Conservation (phyloP, 768 basidiomycete species). For the Boletus reticulatus region DNA sequence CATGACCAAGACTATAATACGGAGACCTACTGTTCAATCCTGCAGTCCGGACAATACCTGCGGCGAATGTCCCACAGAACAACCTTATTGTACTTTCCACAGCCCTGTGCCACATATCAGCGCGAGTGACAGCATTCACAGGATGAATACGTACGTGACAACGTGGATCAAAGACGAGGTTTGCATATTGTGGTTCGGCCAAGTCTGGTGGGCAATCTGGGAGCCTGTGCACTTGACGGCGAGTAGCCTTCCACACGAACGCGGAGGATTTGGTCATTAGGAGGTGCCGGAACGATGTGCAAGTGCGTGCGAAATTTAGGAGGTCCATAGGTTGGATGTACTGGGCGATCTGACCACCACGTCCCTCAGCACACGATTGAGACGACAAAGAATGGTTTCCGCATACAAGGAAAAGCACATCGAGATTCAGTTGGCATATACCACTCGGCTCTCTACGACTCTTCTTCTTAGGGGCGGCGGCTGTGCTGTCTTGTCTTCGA, state of each 20-base stretch:
- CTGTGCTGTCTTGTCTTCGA: too few relatives aligned
- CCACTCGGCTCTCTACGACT: too few relatives aligned
- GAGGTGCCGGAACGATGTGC: neutral
- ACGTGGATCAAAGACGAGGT: neutral
- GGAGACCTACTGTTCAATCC: neutral
- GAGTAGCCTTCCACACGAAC: neutral
- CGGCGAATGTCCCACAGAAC: constrained; percentile 13
- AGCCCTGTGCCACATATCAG: constrained; percentile 3
- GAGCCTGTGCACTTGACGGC: neutral
- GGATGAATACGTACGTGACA: neutral
- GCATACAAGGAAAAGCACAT: neutral
- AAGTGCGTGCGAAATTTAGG: neutral
- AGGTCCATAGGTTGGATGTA: neutral
- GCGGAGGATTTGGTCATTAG: neutral
- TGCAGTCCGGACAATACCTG: constrained; percentile 14
- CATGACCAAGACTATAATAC: too few relatives aligned
- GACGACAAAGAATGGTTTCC: neutral
- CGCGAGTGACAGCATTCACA: accelerated
- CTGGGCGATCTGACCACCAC: neutral
- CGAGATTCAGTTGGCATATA: constrained; percentile 11
- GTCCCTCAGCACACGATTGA: neutral
- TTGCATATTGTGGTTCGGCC: neutral
- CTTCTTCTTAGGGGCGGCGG: too few relatives aligned
- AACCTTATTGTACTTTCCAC: constrained; percentile 3
- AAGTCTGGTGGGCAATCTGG: neutral